Evolutionary conservation across 345 rosid genomes (phyloP).

Genomic region (Limnanthes douglasii): DNA sequence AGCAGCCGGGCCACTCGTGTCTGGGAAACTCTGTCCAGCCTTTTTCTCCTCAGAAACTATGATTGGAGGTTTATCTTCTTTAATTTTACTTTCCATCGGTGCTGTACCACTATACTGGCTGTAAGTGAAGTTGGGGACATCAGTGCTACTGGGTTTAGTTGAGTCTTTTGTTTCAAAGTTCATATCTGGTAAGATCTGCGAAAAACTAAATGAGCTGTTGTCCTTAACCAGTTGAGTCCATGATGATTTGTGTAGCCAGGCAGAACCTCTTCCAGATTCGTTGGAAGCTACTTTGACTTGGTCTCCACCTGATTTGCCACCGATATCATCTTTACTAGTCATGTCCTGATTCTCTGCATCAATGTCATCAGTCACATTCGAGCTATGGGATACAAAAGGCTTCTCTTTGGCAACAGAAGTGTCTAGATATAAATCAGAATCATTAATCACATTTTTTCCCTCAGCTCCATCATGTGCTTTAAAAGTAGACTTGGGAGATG

Average conservation of each 20-base stretch:
- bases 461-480: slow-evolving; percentile 13
- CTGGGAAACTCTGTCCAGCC: slow-evolving; percentile 6
- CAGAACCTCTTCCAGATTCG: slow-evolving; percentile 41
- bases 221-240: slow-evolving; percentile 69
- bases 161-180: slow-evolving; percentile 13
- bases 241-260: slow-evolving; percentile 68
- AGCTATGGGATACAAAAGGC: slow-evolving; percentile 8
- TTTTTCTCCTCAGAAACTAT: slow-evolving; percentile 4
- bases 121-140: slow-evolving; percentile 3
- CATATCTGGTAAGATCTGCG: slow-evolving; percentile 34
- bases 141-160: slow-evolving; percentile 4
- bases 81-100: slow-evolving; percentile 2
- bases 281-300: slow-evolving; percentile 10
- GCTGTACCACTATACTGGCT: slow-evolving; percentile 9
- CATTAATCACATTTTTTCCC: slow-evolving; percentile 6
- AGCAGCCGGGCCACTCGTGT: slow-evolving; percentile 7
- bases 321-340: slow-evolving; percentile 10
- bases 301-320: slow-evolving; percentile 6
- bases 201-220: slow-evolving; percentile 43
- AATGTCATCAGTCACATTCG: slow-evolving; percentile 5
- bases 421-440: slow-evolving; percentile 5
- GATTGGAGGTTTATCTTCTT: slow-evolving; percentile 1
- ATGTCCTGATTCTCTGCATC: slow-evolving; percentile 5
- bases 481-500: slow-evolving; percentile 17
- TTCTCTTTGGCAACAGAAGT: slow-evolving; percentile 6